These are phyloP conservation scores for Xylariaceae sp. DNA, from an alignment of 2,329 filamentous ascomycete species.

Conservation along the genomic window DNA sequence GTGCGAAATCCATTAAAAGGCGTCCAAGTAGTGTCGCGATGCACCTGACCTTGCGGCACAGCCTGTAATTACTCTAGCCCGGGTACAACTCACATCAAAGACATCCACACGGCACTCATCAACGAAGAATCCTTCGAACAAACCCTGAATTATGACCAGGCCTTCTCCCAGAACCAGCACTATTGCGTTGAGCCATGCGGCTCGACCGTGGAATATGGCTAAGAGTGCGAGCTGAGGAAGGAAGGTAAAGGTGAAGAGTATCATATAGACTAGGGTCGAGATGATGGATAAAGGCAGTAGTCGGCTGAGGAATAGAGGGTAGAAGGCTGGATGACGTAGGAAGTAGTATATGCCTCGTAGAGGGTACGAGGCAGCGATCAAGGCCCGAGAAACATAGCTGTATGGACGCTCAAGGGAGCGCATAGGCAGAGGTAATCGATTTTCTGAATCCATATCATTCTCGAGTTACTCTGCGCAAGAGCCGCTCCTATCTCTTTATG, in stretches of 20 bases:
- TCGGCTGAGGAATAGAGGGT: slow-evolving; percentile 78
- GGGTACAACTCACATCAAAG: slow-evolving; percentile 70
- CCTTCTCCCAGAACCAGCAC: slow-evolving; percentile 87
- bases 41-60: neutral
- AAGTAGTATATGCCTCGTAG: slow-evolving; percentile 84
- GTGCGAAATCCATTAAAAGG: neutral
- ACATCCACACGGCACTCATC: slow-evolving; percentile 80
- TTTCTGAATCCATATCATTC: slow-evolving; percentile 33
- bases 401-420: slow-evolving; percentile 44
- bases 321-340: slow-evolving; percentile 75
- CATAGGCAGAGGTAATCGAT: slow-evolving; percentile 26
- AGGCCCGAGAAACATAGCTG: slow-evolving; percentile 51
- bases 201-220: slow-evolving; percentile 83
- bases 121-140: slow-evolving; percentile 83
- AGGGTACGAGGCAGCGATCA: slow-evolving; percentile 59
- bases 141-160: slow-evolving; percentile 69
- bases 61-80: neutral
- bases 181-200: slow-evolving; percentile 88
- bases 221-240: slow-evolving; percentile 89
- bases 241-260: slow-evolving; percentile 88
- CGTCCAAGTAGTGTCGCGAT: neutral
- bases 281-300: slow-evolving; percentile 82
- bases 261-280: slow-evolving; percentile 79
- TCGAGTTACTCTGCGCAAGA: neutral
- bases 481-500: too few species aligned